Conservation (phyloP, 805 yeast genomes). For the Starmera pachycereana region DNA sequence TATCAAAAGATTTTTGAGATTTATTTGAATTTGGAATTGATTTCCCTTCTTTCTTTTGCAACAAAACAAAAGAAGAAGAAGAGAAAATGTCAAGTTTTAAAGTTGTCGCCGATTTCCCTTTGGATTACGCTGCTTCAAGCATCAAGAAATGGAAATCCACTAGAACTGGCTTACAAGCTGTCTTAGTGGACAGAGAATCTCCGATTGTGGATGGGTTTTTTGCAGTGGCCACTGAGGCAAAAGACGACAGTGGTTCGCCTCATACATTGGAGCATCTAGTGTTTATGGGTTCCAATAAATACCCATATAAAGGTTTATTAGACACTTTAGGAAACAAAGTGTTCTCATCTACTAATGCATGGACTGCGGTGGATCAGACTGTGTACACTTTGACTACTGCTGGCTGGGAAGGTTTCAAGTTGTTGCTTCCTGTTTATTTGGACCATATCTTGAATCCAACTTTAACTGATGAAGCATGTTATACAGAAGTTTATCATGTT, state of each 20-base stretch:
- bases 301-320: constrained; percentile 84
- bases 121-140: constrained; percentile 64
- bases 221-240: constrained; percentile 90
- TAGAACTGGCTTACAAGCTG: constrained; percentile 75
- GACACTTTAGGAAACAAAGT: constrained; percentile 81
- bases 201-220: constrained; percentile 91
- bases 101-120: constrained; percentile 41
- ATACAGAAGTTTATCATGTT: constrained; percentile 90
- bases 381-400: constrained; percentile 88
- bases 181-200: constrained; percentile 66
- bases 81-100: constrained; percentile 20
- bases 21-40: neutral
- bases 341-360: constrained; percentile 85
- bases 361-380: constrained; percentile 95
- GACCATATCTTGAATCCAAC: constrained; percentile 85
- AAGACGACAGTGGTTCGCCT: constrained; percentile 84
- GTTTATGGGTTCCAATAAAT: constrained; percentile 86
- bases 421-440: constrained; percentile 76
- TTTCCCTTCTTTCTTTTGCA: neutral
- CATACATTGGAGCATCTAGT: constrained; percentile 92
- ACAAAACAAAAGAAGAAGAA: neutral
- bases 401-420: constrained; percentile 91
- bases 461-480: constrained; percentile 78
- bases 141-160: constrained; percentile 69
- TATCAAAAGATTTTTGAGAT: no score